Evolutionary conservation across 2,329 filamentous ascomycete genomes (phyloP).

Genomic region (Aspergillus sp.): DNA sequence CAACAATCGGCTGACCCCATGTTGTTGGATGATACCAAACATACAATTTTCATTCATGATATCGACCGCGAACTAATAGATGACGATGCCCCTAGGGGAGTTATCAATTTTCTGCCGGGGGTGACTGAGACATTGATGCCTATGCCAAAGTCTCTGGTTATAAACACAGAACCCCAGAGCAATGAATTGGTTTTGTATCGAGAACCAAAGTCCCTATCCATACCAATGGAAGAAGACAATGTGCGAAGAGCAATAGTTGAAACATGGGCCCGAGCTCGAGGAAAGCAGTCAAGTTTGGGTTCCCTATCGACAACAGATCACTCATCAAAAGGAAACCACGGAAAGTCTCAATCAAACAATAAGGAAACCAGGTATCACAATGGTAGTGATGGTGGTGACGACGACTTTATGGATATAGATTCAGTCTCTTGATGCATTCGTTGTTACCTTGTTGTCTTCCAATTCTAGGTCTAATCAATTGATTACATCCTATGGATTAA

Average conservation of each 20-base stretch:
- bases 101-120: slow-evolving; percentile 72
- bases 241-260: slow-evolving; percentile 79
- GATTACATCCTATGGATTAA: no score
- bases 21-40: slow-evolving; percentile 76
- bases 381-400: no score
- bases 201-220: slow-evolving; percentile 65
- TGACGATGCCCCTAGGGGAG: slow-evolving; percentile 50
- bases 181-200: slow-evolving; percentile 75
- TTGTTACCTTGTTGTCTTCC: no score
- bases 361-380: no score
- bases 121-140: slow-evolving; percentile 71
- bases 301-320: no score
- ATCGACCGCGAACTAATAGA: slow-evolving; percentile 79
- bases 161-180: slow-evolving; percentile 44
- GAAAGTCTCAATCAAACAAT: no score
- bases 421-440: no score
- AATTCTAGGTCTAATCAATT: no score
- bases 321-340: no score
- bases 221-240: slow-evolving; percentile 63
- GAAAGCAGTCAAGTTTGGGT: no score
- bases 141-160: slow-evolving; percentile 61
- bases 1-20: slow-evolving; percentile 52
- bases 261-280: slow-evolving; percentile 4
- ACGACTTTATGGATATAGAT: no score
- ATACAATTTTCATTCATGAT: slow-evolving; percentile 86